A percentile compares a stretch with the other conserved stretches of the same genome.
Conservation (phyloP, 176 grass and related monocot species). For the Chrysopogon serrulatus region DNA sequence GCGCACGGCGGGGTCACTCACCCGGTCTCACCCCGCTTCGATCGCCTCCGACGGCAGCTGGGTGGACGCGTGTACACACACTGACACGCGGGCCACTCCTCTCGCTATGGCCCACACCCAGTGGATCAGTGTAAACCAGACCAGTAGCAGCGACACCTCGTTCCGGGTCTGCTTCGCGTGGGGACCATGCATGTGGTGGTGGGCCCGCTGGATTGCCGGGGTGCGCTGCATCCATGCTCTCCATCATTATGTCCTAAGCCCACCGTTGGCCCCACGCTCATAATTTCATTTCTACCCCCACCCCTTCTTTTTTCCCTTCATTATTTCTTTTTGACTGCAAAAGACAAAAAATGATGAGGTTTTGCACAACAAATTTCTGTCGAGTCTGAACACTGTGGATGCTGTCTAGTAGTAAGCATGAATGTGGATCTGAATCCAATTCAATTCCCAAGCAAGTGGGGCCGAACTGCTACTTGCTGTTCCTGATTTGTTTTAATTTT, state of each 20-base stretch:
- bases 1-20: no score
- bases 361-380: not conserved
- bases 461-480: not conserved
- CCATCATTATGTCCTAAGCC: conserved; percentile 8
- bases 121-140: no score
- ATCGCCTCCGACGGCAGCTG: not conserved
- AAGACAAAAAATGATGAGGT: not conserved
- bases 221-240: conserved; percentile 25
- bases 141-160: not conserved
- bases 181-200: not conserved
- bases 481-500: not conserved
- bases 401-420: not conserved
- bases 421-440: not conserved
- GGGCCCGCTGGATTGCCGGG: not conserved
- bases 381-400: not conserved
- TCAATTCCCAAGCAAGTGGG: not conserved
- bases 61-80: no score
- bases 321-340: not conserved
- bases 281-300: not conserved
- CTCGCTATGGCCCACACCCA: rapidly evolving
- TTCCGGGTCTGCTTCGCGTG: not conserved
- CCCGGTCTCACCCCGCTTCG: not conserved
- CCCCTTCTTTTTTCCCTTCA: not conserved
- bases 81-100: not conserved
- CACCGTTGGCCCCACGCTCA: not conserved